These are phyloP conservation scores for Elaeagnus macrophylla DNA, from an alignment of 306 rosid species.

Conservation along the genomic window DNA sequence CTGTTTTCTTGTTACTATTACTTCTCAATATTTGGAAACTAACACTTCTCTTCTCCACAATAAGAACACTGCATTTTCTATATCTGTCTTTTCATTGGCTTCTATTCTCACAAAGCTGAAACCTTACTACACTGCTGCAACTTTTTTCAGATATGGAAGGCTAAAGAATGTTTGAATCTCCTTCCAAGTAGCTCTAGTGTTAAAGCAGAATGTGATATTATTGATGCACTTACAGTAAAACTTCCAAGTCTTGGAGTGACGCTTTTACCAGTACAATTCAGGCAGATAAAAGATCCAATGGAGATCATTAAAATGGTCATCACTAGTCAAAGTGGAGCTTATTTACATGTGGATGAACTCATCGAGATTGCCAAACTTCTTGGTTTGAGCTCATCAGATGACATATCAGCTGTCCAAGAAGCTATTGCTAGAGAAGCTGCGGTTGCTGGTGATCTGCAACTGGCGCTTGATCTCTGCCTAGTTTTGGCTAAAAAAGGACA, in stretches of 20 bases:
- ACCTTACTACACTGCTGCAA: constrained; percentile 16
- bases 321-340: constrained; percentile 76
- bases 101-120: not conserved
- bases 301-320: constrained; percentile 86
- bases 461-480: constrained; percentile 96
- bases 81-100: not conserved
- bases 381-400: constrained; percentile 70
- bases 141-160: constrained; percentile 87
- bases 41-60: not conserved
- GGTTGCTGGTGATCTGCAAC: constrained; percentile 94
- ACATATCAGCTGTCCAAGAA: constrained; percentile 81
- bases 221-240: constrained; percentile 72
- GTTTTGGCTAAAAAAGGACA: constrained; percentile 81
- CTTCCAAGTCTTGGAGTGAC: constrained; percentile 95
- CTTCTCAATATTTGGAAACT: not conserved
- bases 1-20: not conserved
- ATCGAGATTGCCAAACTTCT: constrained; percentile 87
- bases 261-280: constrained; percentile 91
- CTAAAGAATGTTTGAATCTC: constrained; percentile 83
- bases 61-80: not conserved
- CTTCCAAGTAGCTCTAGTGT: constrained; percentile 59
- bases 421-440: constrained; percentile 99
- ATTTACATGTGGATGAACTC: constrained; percentile 91
- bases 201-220: constrained; percentile 70
- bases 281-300: constrained; percentile 89